Evolutionary conservation across 1,139 yeast species (phyloP), one percentile per base, ranked within the genome.

Genomic region (Taphrina flavorubra): DNA sequence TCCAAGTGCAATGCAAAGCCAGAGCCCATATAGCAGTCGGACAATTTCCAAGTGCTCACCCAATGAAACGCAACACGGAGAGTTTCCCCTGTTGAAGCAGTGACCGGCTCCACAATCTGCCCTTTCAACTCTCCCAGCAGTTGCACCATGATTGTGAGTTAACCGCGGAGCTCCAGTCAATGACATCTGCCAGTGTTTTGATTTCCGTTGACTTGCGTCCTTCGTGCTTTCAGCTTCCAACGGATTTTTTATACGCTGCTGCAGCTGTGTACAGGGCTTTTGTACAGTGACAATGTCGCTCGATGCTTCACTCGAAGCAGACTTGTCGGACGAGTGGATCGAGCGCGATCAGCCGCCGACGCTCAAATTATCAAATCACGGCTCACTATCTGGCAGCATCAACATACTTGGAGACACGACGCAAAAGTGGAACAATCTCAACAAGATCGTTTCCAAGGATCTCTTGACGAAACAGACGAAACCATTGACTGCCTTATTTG

Each of bases 261-360:
- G 31, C 31, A 25, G 31, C 31, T 25, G 31, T 25, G 1, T 25
- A 25, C 31, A 25, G 31, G 31, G 4, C 1, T 25, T 25, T 25
- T 1, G 31, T 1, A 25, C 31, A 25, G 31, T 25, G 4, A 4
- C 31, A 25, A 58, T 58, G 62, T 58, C 62, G 39, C 20, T 16
- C 25, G 31, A 31, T 46, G 39, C 39, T 39, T 31, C 44, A 8
- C 49, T 14, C 39, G 61, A 53, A 13, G 67, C 44, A 8, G 67
- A 63, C 16, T 40, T 63, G 34, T 63, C 67, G 5, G 55, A 53
- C 34, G 67, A 63, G 18, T 63, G 67, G 67, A 55, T 63, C 47
- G 67, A 63, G 56, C 67, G 67, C 34, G 66, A 62, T 8, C 60
- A 49, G 2, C 67, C 67, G 8, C 67, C 67, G 18, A 63, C 67